Percentiles rank a stretch among this genome's conserved stretches.
These are phyloP conservation scores for Ziziphus jujuba DNA, from an alignment of 306 rosid genomes.

Conservation along the genomic window DNA sequence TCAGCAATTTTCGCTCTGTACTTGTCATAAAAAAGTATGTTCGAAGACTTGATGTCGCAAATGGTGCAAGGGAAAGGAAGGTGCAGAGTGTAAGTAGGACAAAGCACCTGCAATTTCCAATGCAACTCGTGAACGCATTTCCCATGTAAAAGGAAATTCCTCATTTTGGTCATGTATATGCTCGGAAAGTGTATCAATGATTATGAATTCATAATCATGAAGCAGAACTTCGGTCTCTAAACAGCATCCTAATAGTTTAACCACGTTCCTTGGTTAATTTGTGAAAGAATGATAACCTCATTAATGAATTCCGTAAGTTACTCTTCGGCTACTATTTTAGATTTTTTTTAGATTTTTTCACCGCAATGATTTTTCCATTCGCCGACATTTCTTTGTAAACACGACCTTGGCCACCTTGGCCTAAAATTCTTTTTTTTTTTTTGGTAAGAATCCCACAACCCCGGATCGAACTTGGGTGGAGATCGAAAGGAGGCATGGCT, in stretches of 20 bases:
- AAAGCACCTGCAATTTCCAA: conserved; percentile 14
- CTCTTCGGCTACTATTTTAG: conserved; percentile 11
- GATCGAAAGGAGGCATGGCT: too few relatives aligned
- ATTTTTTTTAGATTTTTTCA: too few relatives aligned
- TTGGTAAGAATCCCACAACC: too few relatives aligned
- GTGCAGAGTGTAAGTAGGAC: conserved; percentile 16
- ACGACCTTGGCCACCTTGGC: conserved; percentile 30
- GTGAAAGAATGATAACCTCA: conserved; percentile 23
- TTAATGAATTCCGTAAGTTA: conserved; percentile 6
- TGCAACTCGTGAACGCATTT: conserved; percentile 8
- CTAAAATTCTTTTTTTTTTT: conserved; percentile 29
- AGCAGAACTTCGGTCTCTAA: conserved; percentile 18
- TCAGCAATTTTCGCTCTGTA: conserved; percentile 22
- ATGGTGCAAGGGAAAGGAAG: conserved; percentile 16
- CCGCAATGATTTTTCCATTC: conserved; percentile 19
- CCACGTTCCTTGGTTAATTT: conserved; percentile 18
- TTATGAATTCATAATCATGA: conserved; percentile 11
- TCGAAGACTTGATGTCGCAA: conserved; percentile 24
- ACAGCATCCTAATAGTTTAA: conserved; percentile 20
- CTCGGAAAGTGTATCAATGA: conserved; percentile 10
- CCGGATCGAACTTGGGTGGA: too few relatives aligned
- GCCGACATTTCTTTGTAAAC: conserved; percentile 28
- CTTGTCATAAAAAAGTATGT: conserved; percentile 15
- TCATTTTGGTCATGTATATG: background rate
- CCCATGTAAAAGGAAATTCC: conserved; percentile 9